Conservation (phyloP, 108 stramenopile genomes). For the Skeletonema potamos region DNA sequence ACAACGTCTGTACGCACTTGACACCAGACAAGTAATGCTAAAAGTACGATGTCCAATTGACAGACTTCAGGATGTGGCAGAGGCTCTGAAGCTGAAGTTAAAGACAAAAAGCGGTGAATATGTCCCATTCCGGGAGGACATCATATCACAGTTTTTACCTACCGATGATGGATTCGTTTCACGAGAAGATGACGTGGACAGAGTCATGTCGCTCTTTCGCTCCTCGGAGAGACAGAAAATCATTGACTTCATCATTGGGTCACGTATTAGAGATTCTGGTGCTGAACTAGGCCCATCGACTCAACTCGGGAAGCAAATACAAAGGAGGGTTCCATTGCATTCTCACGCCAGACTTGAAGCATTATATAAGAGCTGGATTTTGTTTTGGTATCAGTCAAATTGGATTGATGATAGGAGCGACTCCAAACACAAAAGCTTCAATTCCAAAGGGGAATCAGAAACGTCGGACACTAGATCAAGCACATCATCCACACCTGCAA, state of each 20-base stretch:
- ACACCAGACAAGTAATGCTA: slow-evolving; percentile 82
- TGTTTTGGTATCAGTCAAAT: slow-evolving; percentile 69
- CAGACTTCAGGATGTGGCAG: slow-evolving; percentile 89
- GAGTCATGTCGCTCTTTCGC: slow-evolving; percentile 68
- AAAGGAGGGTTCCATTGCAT: slow-evolving; percentile 82
- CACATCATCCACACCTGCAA: not conserved
- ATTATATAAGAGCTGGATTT: slow-evolving; percentile 73
- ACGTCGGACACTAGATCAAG: not conserved
- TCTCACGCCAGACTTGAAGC: slow-evolving; percentile 76
- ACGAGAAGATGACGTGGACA: slow-evolving; percentile 49
- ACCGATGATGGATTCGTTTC: slow-evolving; percentile 59
- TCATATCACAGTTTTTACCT: slow-evolving; percentile 55
- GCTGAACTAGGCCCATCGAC: slow-evolving; percentile 83
- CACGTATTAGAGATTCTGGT: slow-evolving; percentile 87
- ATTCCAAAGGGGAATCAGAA: slow-evolving; percentile 6
- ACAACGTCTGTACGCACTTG: slow-evolving; percentile 68
- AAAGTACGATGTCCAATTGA: slow-evolving; percentile 88
- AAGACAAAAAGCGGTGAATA: slow-evolving; percentile 66
- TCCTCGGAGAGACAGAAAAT: slow-evolving; percentile 84
- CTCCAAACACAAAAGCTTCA: slow-evolving; percentile 4
- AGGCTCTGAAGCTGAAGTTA: slow-evolving; percentile 84
- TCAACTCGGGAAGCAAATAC: slow-evolving; percentile 81
- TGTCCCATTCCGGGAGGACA: slow-evolving; percentile 81
- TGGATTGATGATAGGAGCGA: slow-evolving; percentile 52
- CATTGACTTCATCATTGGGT: slow-evolving; percentile 90